Base-by-base conservation (phyloP, 2,329 filamentous ascomycete genomes). In the Diaporthe sp. region DNA sequence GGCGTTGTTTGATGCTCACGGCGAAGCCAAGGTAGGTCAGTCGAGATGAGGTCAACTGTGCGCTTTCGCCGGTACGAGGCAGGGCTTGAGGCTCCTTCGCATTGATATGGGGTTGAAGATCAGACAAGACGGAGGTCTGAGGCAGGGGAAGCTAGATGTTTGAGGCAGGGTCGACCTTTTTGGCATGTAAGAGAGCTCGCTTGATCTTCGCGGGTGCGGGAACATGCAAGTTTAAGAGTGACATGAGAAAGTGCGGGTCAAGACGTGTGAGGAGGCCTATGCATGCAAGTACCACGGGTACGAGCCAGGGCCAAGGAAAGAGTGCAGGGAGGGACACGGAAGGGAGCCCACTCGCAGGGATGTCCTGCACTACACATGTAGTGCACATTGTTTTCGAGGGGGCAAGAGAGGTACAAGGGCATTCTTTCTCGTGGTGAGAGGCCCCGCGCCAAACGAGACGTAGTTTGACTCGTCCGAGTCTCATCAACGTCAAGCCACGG, bases 211-310 rank as follows among this genome's bases (percentile, higher is more conserved):
- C 79, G 81, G 80, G 83, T 81, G 80, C 81, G 84, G 82, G 82
- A 83, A 83, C 82, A 82, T 83, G 82, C 78, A 81, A 81, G 84
- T 85, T 86, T 86, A 86, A 85, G 83, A 85, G 81, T 78, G 81
- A 84, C 81, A 83, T 80, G 83, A 82, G 83, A 82, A 76, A 75
- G 57, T 63, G 78, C 73, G 75, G 75, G 79, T 75, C 76, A 70
- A 72, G 68, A 75, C 73, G 75, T 68, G 71, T 71, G 75, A 75
- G 37, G 70, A 72, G 47, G 68, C 61, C 44, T 39, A 68, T 63
- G 75, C 51, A 75, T 77, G 73, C 71, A 68, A 39, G 65, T 72
- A 65, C 76, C 42, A 55, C 76, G 76, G 81, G 81, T 80, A 76
- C 78, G 78, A 76, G 73, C 73, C 81, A 80, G 81, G 77, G 80